Evolutionary conservation across 768 basidiomycete genomes (phyloP).

Genomic region (Mycena albidolilacea): DNA sequence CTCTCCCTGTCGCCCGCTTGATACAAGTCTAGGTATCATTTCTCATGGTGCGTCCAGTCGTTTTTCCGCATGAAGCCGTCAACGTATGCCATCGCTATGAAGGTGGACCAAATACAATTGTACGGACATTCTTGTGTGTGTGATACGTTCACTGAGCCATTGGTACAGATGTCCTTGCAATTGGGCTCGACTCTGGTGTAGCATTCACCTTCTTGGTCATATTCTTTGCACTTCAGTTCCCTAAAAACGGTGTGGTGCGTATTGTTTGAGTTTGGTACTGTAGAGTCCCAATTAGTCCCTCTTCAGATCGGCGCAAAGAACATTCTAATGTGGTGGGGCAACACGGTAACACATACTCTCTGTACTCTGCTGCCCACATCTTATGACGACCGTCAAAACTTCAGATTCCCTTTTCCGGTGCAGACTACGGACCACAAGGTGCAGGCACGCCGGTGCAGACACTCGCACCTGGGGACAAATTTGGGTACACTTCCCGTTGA

Average conservation of each 20-base stretch:
- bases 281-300: background rate
- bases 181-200: conserved; percentile 79
- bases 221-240: conserved; percentile 69
- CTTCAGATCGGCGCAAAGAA: conserved; percentile 48
- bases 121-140: conserved; percentile 42
- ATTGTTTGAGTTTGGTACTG: background rate
- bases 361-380: background rate
- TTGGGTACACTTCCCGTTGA: conserved; percentile 43
- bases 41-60: conserved; percentile 58
- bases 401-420: conserved; percentile 43
- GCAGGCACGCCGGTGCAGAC: conserved; percentile 45
- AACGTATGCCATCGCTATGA: too few relatives aligned
- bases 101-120: conserved; percentile 82
- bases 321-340: conserved; percentile 55
- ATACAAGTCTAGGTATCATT: conserved; percentile 59
- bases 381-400: background rate
- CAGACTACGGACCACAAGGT: conserved; percentile 40
- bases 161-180: conserved; percentile 70
- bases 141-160: background rate
- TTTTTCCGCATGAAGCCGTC: background rate
- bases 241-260: conserved; percentile 53
- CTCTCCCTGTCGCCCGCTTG: background rate
- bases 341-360: conserved; percentile 40
- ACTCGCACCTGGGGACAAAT: conserved; percentile 48
- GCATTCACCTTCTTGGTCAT: conserved; percentile 73